Percentiles rank a stretch among this genome's conserved stretches.
Conservation (phyloP, 345 rosid species). For the Rhodamnia argentea region DNA sequence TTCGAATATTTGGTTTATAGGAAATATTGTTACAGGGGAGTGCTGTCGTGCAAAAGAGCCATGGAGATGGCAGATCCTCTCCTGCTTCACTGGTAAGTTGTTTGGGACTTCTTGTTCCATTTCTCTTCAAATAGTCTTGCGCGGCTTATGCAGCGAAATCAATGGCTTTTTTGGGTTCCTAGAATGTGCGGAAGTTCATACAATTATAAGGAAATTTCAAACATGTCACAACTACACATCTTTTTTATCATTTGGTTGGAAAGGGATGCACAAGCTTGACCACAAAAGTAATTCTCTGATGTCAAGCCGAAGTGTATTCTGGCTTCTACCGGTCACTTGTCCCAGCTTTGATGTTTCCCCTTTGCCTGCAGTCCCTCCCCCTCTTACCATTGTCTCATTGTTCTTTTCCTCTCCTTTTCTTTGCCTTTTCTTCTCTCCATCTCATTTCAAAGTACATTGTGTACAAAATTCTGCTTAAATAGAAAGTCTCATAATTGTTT, state of each 20-base stretch:
- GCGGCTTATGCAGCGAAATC: neutral
- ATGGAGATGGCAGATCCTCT: neutral
- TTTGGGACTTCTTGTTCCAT: neutral
- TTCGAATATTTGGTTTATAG: neutral
- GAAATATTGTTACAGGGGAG: neutral
- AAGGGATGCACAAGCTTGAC: neutral
- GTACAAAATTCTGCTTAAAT: neutral
- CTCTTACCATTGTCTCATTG: neutral
- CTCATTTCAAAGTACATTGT: neutral
- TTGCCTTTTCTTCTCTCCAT: neutral
- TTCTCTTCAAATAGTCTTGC: neutral
- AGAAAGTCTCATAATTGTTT: neutral
- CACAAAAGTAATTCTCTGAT: neutral
- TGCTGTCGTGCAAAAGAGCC: neutral
- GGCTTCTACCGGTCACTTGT: neutral
- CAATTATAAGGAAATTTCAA: neutral
- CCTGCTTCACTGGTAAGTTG: neutral
- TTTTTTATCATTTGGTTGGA: neutral
- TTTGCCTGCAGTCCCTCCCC: neutral
- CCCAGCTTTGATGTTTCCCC: neutral
- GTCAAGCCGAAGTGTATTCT: neutral
- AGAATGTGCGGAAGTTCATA: neutral
- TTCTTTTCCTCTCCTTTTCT: neutral
- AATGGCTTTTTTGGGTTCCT: neutral
- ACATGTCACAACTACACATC: neutral